phyloP scores from a whole-genome alignment of 768 basidiomycete genomes.

The Polyporus arcularius region DNA sequence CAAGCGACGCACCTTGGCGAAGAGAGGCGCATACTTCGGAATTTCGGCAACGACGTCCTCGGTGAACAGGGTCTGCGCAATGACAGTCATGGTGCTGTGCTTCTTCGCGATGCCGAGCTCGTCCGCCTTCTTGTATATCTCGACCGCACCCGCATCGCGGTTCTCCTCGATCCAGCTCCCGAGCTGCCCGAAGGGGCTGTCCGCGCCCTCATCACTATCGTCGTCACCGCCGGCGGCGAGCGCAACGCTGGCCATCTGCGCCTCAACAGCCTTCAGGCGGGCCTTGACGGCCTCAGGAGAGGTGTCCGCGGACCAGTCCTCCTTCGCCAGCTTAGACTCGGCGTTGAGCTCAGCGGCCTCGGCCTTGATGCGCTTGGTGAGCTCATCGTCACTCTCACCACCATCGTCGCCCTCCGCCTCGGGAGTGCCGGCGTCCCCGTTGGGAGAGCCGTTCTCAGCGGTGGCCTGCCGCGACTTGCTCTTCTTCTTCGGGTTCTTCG shows the following conservation, averaged over 20 bases:
- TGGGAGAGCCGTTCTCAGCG: constrained; percentile 42
- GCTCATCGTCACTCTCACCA: constrained; percentile 82
- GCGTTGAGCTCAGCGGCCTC: constrained; percentile 78
- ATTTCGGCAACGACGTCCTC: constrained; percentile 69
- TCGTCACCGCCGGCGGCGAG: constrained; percentile 70
- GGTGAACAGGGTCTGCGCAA: constrained; percentile 85
- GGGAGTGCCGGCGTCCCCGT: constrained; percentile 40
- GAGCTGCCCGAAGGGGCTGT: constrained; percentile 84
- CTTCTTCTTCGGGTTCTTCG: constrained; percentile 79
- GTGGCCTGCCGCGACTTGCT: constrained; percentile 54
- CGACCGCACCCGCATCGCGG: constrained; percentile 54
- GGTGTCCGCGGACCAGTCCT: constrained; percentile 93
- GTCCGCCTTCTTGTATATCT: constrained; percentile 86
- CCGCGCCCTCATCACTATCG: constrained; percentile 83
- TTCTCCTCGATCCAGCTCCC: constrained; percentile 86
- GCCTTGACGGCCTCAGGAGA: constrained; percentile 86
- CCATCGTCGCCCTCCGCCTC: constrained; percentile 46
- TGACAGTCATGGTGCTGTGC: constrained; percentile 82
- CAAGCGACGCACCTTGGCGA: constrained; percentile 64
- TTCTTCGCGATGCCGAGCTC: constrained; percentile 93
- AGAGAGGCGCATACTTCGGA: constrained; percentile 61
- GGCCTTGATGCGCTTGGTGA: constrained; percentile 89
- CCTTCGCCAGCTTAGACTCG: constrained; percentile 59
- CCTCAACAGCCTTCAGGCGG: constrained; percentile 72
- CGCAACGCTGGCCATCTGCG: constrained; percentile 52